A percentile compares a stretch with the other conserved stretches of the same genome.
phyloP scores from a whole-genome alignment of 257 asterid genomes.

The Gentiana straminea region DNA sequence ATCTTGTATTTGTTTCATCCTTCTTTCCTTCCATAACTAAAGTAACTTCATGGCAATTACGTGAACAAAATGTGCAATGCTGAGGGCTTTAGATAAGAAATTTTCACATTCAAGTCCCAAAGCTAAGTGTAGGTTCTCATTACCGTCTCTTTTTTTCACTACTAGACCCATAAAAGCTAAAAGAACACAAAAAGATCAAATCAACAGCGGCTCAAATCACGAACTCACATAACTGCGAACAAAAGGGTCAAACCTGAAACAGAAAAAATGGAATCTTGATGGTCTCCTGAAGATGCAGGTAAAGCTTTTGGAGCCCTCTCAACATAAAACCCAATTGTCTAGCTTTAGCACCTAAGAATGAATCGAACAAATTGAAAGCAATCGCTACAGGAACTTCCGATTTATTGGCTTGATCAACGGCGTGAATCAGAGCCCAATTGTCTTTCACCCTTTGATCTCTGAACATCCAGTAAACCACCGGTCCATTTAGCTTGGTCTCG shows the following conservation, averaged over 20 bases:
- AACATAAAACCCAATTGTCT: conserved; percentile 95
- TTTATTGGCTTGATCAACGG: conserved; percentile 70
- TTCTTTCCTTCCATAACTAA: too few species aligned
- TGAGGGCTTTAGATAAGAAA: too few species aligned
- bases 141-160: too few species aligned
- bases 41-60: too few species aligned
- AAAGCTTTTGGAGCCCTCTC: conserved; percentile 64
- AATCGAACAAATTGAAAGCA: conserved; percentile 71
- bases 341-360: conserved; percentile 90
- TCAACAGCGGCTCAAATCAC: neutral
- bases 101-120: too few species aligned
- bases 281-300: conserved; percentile 27
- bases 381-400: conserved; percentile 65
- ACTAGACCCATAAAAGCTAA: too few species aligned
- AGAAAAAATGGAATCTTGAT: conserved; percentile 59
- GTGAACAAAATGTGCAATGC: too few species aligned
- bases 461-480: conserved; percentile 99
- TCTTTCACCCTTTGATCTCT: conserved; percentile 89
- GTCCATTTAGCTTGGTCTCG: conserved; percentile 31
- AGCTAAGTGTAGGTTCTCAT: too few species aligned
- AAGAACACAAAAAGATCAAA: neutral
- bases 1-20: too few species aligned
- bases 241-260: conserved; percentile 39
- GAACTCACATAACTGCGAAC: neutral
- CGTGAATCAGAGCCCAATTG: conserved; percentile 98